phyloP scores from a whole-genome alignment of 164 flowering plant genomes.

The Sedum album region DNA sequence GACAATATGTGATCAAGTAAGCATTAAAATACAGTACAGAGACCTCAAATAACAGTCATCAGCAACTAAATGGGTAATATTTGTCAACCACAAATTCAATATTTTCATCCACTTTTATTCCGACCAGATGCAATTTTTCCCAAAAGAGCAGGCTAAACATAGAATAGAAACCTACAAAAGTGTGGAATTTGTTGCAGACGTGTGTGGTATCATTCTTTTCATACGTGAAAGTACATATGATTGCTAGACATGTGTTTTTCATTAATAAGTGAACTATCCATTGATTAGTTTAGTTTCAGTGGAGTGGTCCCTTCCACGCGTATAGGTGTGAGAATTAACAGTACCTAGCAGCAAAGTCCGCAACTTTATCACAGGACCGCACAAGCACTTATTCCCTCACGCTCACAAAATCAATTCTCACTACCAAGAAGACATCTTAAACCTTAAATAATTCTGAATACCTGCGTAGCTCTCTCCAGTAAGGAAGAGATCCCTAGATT shows the following conservation, averaged over 20 bases:
- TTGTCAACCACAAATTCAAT: background rate
- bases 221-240: background rate
- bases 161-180: background rate
- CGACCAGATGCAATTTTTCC: background rate
- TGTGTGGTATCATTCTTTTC: background rate
- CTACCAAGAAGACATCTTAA: background rate
- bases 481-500: conserved; percentile 59
- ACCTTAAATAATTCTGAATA: conserved; percentile 11
- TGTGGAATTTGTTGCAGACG: background rate
- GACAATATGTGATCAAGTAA: background rate
- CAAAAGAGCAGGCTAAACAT: background rate
- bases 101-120: background rate
- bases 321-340: background rate
- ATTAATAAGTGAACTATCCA: background rate
- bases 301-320: background rate
- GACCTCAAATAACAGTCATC: background rate
- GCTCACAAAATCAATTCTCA: too few relatives aligned
- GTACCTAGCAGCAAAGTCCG: background rate
- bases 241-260: background rate
- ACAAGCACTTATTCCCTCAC: background rate
- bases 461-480: conserved; percentile 99
- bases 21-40: background rate
- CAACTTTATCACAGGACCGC: background rate
- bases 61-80: background rate
- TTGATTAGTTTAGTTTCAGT: background rate